Evolutionary conservation across 495 filamentous ascomycete genomes (phyloP), one percentile per base, ranked within the genome.

Genomic region (Geoglossum glabrum): DNA sequence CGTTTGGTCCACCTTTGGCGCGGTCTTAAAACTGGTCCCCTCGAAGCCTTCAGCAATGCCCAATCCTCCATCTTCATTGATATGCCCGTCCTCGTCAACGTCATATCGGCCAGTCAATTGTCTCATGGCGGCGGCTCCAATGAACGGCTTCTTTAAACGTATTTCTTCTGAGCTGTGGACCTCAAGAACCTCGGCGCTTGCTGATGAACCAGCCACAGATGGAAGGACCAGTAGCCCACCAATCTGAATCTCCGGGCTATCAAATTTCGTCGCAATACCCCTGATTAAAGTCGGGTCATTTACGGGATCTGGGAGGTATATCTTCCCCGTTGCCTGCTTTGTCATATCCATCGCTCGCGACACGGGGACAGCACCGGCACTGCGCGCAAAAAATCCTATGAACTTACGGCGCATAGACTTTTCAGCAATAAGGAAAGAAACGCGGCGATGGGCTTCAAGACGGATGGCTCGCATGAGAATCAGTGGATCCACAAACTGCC

Each of bases 1-100:
- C 10, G 81, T 86, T 69, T 99, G 92, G 68, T 97, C 86, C 23
- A 97, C 87, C 67, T 97, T 90, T 15, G 92, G 92, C 1, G 92
- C 88, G 7, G 84, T 73, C 70, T 90, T 92, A 71, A 83, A 97
- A 54, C 79, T 83, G 13, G 79, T 83, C 6, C 92, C 92, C 65
- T 85, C 72, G 64, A 85, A 94, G 52, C 68, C 72, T 15, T 72
- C 63, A 15, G 81, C 81, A 13, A 69, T 75, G 38, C 78, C 66
- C 0, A 73, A 70, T 45, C 25, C 57, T 26, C 27, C 50, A 31
- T 40, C 46, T 26, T 47, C 43, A 26, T 46, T 49, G 19, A 46
- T 21, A 21, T 70, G 65, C n/a, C 73, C 76, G 57, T 83, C 70
- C 30, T 79, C 73, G 50, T 77, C 76, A 55, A 87, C 76, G 62